Evolutionary conservation across 768 basidiomycete species (phyloP).

Genomic region (Tulasnella calospora): DNA sequence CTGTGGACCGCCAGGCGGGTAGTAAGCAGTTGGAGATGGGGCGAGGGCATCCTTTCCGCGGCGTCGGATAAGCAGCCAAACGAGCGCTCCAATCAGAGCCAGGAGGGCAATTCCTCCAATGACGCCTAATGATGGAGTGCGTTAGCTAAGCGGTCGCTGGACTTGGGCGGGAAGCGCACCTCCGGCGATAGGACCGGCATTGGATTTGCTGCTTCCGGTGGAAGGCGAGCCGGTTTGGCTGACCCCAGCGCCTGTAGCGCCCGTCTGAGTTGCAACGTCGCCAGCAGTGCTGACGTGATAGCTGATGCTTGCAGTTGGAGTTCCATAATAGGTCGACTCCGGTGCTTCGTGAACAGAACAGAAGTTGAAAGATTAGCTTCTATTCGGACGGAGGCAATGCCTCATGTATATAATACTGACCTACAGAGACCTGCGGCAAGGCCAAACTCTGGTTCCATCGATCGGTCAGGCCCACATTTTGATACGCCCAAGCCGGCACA

Average conservation of each 20-base stretch:
- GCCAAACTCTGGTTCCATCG: neutral
- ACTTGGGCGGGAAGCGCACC: neutral
- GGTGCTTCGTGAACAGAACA: neutral
- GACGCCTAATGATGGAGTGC: neutral
- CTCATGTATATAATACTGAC: neutral
- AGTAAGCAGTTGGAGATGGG: neutral
- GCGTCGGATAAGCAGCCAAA: neutral
- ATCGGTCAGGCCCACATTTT: constrained; percentile 41
- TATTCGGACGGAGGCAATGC: neutral
- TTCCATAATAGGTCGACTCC: constrained; percentile 20
- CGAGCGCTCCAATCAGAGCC: neutral
- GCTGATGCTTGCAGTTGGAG: constrained; percentile 16
- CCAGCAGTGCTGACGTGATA: neutral
- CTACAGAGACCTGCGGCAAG: neutral
- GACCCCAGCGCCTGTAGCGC: neutral
- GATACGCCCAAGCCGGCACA: constrained; percentile 61
- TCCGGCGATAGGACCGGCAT: constrained; percentile 17
- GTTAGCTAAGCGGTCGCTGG: neutral
- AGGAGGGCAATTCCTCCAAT: constrained; percentile 11
- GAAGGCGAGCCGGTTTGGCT: neutral
- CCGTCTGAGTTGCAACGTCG: neutral
- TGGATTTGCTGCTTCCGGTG: neutral
- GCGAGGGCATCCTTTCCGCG: neutral
- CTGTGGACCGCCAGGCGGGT: neutral
- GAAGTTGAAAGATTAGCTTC: neutral